Evolutionary conservation across 768 basidiomycete genomes (phyloP), one percentile per base, ranked within the genome.

Genomic region (Auricularia sp.): DNA sequence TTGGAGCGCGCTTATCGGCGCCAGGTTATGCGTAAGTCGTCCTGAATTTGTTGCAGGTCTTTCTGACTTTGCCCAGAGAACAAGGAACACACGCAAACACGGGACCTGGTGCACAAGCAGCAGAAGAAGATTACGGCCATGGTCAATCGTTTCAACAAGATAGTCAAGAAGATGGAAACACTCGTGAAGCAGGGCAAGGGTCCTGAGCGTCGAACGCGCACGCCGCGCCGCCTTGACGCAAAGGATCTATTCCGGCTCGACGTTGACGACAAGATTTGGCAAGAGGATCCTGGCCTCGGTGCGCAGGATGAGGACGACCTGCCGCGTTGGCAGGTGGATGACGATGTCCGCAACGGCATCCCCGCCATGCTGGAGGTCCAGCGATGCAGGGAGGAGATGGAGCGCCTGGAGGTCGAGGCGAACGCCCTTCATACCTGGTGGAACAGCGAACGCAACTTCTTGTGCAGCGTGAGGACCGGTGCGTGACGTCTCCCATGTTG

Each of bases 201-300:
- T 5, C 36, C 54, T 24, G 18, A 18, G 16, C 54, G 36, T 18
- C 6, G 29, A 14, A 29, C 35, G 24, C n/a, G 10, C 13, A 6
- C 29, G 7, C 64, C 64, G 16, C 29, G 21, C 3, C 29, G 51
- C 7, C 54, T 64, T 29, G 58, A 59, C 45, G 24, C 24, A 14
- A 33, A 34, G n/a, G 24, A 64, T 13, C 37, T 64, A 6, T 39
- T 37, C 29, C 29, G 37, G n/a, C 64, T 58, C 18, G 18, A 51
- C 21, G 64, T 54, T 4, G 54, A 58, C 54, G 36, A 61, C 35
- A 13, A 8, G 7, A 51, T 64, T 3, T 64, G 64, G 64, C 33
- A 64, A 39, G 64, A 64, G 13, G 64, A 54, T 39, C 56, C 56
- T 4, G 56, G 56, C 14, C 56, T 59, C 14, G 56, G 56, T 14